These are phyloP conservation scores for Glutinoglossum americanum DNA, from an alignment of 495 filamentous ascomycete species.

Conservation along the genomic window DNA sequence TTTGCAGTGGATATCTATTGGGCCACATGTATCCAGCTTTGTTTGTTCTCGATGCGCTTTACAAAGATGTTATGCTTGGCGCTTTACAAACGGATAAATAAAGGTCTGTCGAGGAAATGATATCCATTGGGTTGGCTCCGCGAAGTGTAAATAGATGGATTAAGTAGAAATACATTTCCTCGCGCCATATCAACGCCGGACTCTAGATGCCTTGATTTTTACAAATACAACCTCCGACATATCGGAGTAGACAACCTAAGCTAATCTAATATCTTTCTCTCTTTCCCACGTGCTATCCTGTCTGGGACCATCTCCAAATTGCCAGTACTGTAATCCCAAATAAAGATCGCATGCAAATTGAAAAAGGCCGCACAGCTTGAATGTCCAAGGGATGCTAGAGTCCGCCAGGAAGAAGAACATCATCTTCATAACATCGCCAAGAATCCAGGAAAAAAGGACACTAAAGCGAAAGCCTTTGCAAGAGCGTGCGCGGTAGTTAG, in stretches of 20 bases:
- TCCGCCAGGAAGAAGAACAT: conserved; percentile 68
- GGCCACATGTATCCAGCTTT: too few relatives aligned
- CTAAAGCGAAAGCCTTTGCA: conserved; percentile 81
- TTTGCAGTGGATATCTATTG: neutral
- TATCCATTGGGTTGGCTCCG: neutral
- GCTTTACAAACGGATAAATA: neutral
- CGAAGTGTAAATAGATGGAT: neutral
- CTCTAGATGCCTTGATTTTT: neutral
- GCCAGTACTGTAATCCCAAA: conserved; percentile 66
- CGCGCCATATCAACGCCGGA: neutral
- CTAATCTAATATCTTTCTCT: neutral
- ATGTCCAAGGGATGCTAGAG: conserved; percentile 58
- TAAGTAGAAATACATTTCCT: neutral
- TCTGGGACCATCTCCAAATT: conserved; percentile 38
- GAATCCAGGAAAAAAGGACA: conserved; percentile 69
- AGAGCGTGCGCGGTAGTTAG: conserved; percentile 54
- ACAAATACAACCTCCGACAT: neutral
- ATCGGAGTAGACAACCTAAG: neutral
- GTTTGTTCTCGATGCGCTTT: too few relatives aligned
- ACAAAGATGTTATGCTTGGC: too few relatives aligned
- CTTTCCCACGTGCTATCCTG: neutral
- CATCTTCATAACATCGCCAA: conserved; percentile 91
- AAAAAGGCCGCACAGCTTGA: conserved; percentile 82
- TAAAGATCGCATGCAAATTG: conserved; percentile 71
- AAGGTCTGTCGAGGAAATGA: neutral